Conservation (phyloP, 495 filamentous ascomycete species). For the Physcia stellaris region DNA sequence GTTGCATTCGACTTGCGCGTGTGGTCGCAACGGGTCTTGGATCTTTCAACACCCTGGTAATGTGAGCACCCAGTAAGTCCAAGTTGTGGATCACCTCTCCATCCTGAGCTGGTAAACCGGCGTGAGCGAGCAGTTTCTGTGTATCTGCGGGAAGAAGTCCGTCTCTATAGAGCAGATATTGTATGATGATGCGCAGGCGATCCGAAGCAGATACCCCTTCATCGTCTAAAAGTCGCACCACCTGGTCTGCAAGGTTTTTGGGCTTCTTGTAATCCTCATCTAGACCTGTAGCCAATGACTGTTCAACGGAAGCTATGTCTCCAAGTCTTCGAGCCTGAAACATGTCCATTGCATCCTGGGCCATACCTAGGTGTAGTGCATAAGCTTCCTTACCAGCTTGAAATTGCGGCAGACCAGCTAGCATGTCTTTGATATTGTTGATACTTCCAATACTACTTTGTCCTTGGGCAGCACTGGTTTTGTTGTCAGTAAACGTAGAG, state of each 20-base stretch:
- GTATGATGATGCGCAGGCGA: conserved; percentile 66
- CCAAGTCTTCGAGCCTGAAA: conserved; percentile 74
- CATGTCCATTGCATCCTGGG: conserved; percentile 90
- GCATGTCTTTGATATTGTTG: conserved; percentile 92
- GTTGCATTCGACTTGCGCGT: conserved; percentile 50
- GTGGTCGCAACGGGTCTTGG: conserved; percentile 46
- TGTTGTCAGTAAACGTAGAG: no score
- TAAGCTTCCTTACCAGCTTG: conserved; percentile 91
- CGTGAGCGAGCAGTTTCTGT: conserved; percentile 70
- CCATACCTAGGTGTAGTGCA: conserved; percentile 90
- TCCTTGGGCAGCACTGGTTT: no score
- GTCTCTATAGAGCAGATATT: conserved; percentile 78
- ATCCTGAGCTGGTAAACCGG: conserved; percentile 60
- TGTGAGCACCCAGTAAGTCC: conserved; percentile 65
- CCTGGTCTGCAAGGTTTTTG: conserved; percentile 71
- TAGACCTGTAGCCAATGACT: conserved; percentile 77
- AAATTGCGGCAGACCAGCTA: conserved; percentile 87
- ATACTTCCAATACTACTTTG: no score
- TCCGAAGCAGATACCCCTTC: conserved; percentile 52
- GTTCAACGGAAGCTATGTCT: conserved; percentile 74
- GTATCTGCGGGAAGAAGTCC: conserved; percentile 83
- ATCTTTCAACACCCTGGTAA: conserved; percentile 65
- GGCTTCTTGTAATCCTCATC: conserved; percentile 88
- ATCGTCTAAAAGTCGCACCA: conserved; percentile 81
- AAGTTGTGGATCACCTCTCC: conserved; percentile 62